A percentile compares a stretch with the other conserved stretches of the same genome.
These are phyloP conservation scores for Plantago major DNA, from an alignment of 257 asterid genomes.

Conservation along the genomic window DNA sequence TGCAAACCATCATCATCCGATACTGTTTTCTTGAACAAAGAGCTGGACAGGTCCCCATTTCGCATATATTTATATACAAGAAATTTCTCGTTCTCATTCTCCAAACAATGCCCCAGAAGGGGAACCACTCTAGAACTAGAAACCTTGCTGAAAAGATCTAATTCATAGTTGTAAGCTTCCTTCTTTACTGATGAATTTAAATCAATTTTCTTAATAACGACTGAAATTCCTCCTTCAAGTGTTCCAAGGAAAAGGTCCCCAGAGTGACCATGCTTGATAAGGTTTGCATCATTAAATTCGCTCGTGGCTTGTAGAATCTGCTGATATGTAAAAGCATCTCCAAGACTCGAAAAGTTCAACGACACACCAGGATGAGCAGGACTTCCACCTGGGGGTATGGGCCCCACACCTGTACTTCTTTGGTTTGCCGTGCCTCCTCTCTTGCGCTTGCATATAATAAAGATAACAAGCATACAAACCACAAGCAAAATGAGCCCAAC, in stretches of 20 bases:
- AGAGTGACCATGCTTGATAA: conserved; percentile 76
- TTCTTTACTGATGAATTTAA: conserved; percentile 45
- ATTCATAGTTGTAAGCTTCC: conserved; percentile 57
- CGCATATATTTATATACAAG: conserved; percentile 83
- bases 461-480: conserved; percentile 28
- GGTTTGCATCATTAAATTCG: conserved; percentile 51
- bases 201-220: conserved; percentile 67
- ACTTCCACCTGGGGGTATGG: conserved; percentile 51
- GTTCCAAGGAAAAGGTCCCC: conserved; percentile 74
- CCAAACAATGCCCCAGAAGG: conserved; percentile 87
- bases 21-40: conserved; percentile 67
- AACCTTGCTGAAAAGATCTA: conserved; percentile 63
- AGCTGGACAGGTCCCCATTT: conserved; percentile 73
- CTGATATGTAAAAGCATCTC: conserved; percentile 69
- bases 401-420: conserved; percentile 61
- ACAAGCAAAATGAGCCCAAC: conserved; percentile 49
- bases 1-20: conserved; percentile 54
- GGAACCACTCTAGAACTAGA: conserved; percentile 82
- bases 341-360: conserved; percentile 52
- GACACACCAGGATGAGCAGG: conserved; percentile 48
- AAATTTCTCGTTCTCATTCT: conserved; percentile 75
- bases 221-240: conserved; percentile 69
- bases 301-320: conserved; percentile 77
- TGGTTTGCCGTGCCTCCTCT: conserved; percentile 41
- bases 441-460: conserved; percentile 55